phyloP scores from a whole-genome alignment of 2,329 filamentous ascomycete genomes.

The Pseudopyrenochaeta lycopersici region DNA sequence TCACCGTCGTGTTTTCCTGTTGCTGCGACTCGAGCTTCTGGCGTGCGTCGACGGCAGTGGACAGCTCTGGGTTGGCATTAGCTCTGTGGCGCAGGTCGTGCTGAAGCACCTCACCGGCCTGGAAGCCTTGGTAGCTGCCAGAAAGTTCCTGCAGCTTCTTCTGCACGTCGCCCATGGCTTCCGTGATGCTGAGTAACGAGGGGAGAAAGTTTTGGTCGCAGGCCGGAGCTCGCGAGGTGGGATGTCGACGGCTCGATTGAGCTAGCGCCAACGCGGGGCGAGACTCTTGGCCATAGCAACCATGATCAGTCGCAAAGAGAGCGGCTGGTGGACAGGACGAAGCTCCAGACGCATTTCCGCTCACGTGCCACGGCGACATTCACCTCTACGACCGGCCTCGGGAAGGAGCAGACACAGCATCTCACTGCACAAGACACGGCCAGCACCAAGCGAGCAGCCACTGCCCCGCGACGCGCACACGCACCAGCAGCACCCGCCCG shows the following conservation, averaged over 20 bases:
- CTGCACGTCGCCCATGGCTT: conserved; percentile 66
- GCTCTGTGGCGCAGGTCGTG: background rate
- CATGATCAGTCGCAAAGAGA: background rate
- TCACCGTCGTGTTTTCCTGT: conserved; percentile 89
- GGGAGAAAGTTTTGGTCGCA: conserved; percentile 21
- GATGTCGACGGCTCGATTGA: conserved; percentile 30
- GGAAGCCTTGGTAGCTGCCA: conserved; percentile 86
- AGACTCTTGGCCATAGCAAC: conserved; percentile 26
- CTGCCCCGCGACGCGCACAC: conserved; percentile 14
- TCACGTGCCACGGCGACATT: conserved; percentile 1
- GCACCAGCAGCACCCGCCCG: conserved; percentile 1
- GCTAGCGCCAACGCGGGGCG: conserved; percentile 34
- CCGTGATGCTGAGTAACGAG: conserved; percentile 37
- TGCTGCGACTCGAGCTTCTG: conserved; percentile 94
- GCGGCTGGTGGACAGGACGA: conserved; percentile 2
- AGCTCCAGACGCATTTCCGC: background rate
- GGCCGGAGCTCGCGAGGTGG: conserved; percentile 29
- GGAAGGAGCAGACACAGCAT: background rate
- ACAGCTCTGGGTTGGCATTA: conserved; percentile 70
- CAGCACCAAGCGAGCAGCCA: background rate
- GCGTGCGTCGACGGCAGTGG: conserved; percentile 76
- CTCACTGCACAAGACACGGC: background rate
- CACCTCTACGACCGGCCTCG: background rate
- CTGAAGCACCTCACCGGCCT: conserved; percentile 72
- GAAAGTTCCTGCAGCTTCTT: conserved; percentile 82